These are phyloP conservation scores for Endocalyx cinctus DNA, from an alignment of 2,329 filamentous ascomycete genomes.

Conservation along the genomic window DNA sequence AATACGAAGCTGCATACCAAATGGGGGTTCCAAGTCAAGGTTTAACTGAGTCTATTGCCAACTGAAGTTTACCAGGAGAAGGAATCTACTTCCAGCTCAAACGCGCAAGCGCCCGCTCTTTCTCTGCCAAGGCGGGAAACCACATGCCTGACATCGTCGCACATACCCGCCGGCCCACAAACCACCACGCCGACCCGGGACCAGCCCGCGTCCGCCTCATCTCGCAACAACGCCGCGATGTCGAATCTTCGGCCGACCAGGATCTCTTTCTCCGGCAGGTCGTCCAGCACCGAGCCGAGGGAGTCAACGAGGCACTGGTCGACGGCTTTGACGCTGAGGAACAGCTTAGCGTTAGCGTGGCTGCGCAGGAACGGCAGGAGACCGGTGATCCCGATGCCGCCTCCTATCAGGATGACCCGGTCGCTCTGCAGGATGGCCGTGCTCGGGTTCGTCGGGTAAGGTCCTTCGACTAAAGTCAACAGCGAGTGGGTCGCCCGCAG, in stretches of 20 bases:
- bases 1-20: too few species aligned
- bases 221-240: conserved; percentile 4
- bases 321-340: conserved; percentile 5
- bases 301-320: conserved; percentile 1
- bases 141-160: conserved; percentile 5
- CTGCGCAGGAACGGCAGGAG: conserved; percentile 3
- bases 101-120: conserved; percentile 7
- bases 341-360: conserved; percentile 9
- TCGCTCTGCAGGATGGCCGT: conserved; percentile 6
- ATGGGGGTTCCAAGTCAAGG: too few species aligned
- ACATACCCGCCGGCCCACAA: conserved; percentile 7
- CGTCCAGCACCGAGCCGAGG: conserved; percentile 3
- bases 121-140: conserved; percentile 6
- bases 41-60: too few species aligned
- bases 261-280: conserved; percentile 6
- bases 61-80: conserved; percentile 22
- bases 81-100: conserved; percentile 25
- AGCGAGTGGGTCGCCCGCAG: conserved; percentile 1
- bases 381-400: conserved; percentile 12
- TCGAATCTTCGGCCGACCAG: conserved; percentile 6
- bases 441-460: conserved; percentile 5
- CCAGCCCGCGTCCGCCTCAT: conserved; percentile 8
- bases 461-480: conserved; percentile 7
- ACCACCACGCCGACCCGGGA: conserved; percentile 8
- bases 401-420: conserved; percentile 11